A percentile compares a stretch with the other conserved stretches of the same genome.
Evolutionary conservation across 2,329 filamentous ascomycete genomes (phyloP).

Genomic region (Metarhizium brunneum): DNA sequence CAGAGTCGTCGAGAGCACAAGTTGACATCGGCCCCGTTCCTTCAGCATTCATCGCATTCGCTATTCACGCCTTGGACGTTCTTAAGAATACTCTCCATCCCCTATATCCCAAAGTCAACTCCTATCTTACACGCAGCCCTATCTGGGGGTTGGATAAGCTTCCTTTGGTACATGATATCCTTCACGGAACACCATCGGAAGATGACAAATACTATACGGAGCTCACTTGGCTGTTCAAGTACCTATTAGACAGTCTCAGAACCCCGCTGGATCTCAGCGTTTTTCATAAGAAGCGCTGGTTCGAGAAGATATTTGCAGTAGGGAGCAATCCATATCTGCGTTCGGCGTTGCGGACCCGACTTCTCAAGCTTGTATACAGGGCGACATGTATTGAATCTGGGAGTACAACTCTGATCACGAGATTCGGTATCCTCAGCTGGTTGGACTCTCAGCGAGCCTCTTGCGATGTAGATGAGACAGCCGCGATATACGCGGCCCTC

Average conservation of each 20-base stretch:
- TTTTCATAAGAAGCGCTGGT: constrained; percentile 54
- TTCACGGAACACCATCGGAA: constrained; percentile 57
- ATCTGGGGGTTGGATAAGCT: constrained; percentile 67
- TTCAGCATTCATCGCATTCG: constrained; percentile 67
- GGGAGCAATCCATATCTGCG: constrained; percentile 59
- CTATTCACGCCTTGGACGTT: constrained; percentile 58
- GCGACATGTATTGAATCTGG: constrained; percentile 60
- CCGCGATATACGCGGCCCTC: constrained; percentile 42
- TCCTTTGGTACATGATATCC: constrained; percentile 56
- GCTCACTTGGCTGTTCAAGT: constrained; percentile 63
- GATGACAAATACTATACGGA: constrained; percentile 68
- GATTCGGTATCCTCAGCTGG: constrained; percentile 69
- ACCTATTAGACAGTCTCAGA: constrained; percentile 59
- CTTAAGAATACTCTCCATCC: constrained; percentile 69
- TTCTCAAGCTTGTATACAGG: constrained; percentile 54
- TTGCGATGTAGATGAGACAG: constrained; percentile 31
- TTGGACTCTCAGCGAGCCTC: constrained; percentile 50
- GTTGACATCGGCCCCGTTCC: constrained; percentile 54
- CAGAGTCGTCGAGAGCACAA: constrained; percentile 57
- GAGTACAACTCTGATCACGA: constrained; percentile 70
- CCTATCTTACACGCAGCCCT: constrained; percentile 70
- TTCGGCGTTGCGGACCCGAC: constrained; percentile 47
- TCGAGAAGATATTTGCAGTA: constrained; percentile 65
- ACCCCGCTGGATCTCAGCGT: constrained; percentile 49
- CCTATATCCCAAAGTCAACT: constrained; percentile 79